Conservation (phyloP, 768 basidiomycete species). For the Collybia nuda region DNA sequence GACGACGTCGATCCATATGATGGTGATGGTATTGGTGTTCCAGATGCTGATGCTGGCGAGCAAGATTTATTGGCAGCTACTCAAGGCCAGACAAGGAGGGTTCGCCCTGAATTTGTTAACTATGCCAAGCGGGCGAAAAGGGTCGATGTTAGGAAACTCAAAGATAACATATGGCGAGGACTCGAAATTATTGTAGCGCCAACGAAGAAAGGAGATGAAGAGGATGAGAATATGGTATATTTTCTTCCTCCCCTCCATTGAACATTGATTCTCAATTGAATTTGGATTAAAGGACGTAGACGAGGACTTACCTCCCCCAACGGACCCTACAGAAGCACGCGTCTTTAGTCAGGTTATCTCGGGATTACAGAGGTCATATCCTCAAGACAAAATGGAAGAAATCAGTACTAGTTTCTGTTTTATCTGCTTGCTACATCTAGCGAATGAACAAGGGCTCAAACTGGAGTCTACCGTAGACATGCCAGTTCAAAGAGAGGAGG, state of each 20-base stretch:
- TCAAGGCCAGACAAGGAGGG: constrained; percentile 71
- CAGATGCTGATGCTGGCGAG: constrained; percentile 64
- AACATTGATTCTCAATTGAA: constrained; percentile 1
- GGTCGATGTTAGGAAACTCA: constrained; percentile 94
- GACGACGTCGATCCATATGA: constrained; percentile 56
- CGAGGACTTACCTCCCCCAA: constrained; percentile 38
- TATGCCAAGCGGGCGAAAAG: constrained; percentile 95
- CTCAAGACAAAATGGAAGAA: constrained; percentile 92
- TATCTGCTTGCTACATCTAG: constrained; percentile 94
- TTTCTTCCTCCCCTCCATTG: background rate
- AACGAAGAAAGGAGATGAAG: constrained; percentile 40
- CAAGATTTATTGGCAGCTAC: constrained; percentile 88
- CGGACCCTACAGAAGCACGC: constrained; percentile 65
- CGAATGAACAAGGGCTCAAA: constrained; percentile 94
- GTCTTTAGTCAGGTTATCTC: constrained; percentile 82
- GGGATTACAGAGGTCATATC: constrained; percentile 79
- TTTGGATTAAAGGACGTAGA: constrained; percentile 50
- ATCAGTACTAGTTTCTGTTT: constrained; percentile 99
- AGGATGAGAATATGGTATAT: constrained; percentile 50
- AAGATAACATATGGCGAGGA: constrained; percentile 97
- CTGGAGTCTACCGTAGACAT: constrained; percentile 54
- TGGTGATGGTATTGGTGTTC: constrained; percentile 37
- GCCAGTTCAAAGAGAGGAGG: constrained; percentile 30
- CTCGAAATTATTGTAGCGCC: constrained; percentile 69
- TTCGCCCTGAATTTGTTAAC: constrained; percentile 85